Percentiles rank a stretch among this genome's conserved stretches.
Evolutionary conservation across 2,329 filamentous ascomycete species (phyloP).

Genomic region (Botrytis cinerea): DNA sequence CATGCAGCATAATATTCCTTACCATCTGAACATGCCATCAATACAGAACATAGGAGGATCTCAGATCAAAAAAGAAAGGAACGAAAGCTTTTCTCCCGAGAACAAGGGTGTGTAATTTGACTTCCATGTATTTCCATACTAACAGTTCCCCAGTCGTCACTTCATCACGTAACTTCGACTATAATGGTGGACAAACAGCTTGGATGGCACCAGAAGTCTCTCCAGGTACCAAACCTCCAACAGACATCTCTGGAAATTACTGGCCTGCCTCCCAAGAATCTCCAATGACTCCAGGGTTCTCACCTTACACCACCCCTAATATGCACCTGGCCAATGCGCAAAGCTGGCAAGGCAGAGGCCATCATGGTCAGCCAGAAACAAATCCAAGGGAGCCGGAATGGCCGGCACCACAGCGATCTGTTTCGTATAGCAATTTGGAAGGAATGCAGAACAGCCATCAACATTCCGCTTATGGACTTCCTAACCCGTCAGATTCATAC

Average conservation of each 20-base stretch:
- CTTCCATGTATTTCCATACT: slow-evolving; percentile 27
- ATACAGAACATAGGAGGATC: slow-evolving; percentile 50
- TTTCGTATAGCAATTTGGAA: slow-evolving; percentile 42
- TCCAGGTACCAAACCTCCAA: slow-evolving; percentile 44
- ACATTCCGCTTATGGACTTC: slow-evolving; percentile 34
- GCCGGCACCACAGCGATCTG: slow-evolving; percentile 41
- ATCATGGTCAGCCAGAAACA: slow-evolving; percentile 36
- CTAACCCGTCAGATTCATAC: slow-evolving; percentile 21
- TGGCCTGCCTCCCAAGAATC: slow-evolving; percentile 55
- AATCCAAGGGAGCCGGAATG: slow-evolving; percentile 39
- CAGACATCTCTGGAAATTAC: slow-evolving; percentile 46
- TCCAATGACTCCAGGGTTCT: slow-evolving; percentile 52
- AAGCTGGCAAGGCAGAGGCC: slow-evolving; percentile 37
- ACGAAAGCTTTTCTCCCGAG: slow-evolving; percentile 42
- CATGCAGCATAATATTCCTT: slow-evolving; percentile 45
- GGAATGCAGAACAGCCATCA: slow-evolving; percentile 37
- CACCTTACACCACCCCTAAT: slow-evolving; percentile 49
- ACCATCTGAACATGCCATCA: slow-evolving; percentile 49
- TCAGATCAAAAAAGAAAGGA: slow-evolving; percentile 45
- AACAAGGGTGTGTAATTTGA: slow-evolving; percentile 37
- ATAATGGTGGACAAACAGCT: slow-evolving; percentile 35
- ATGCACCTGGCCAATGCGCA: slow-evolving; percentile 37
- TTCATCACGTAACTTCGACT: slow-evolving; percentile 39
- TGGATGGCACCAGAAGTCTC: slow-evolving; percentile 40
- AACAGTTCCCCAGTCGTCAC: slow-evolving; percentile 35